Evolutionary conservation across 2,329 filamentous ascomycete genomes (phyloP), one percentile per base, ranked within the genome.

Genomic region (Xylaria multiplex): DNA sequence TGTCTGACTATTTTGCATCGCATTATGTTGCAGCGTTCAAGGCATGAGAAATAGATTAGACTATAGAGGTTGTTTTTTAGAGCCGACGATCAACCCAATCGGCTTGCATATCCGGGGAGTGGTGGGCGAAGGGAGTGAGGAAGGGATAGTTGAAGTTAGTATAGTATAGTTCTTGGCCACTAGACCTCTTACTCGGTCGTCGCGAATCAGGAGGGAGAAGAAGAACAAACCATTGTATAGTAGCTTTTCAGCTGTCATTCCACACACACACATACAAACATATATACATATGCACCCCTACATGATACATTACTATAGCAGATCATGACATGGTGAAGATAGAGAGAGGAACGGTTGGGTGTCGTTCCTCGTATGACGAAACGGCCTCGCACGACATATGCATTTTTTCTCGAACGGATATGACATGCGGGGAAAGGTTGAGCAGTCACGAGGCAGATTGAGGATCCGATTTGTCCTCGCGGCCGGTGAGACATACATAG

Each of bases 401-500:
- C 27, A 27, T 27, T 27, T 27, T 27, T 32, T 24, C n/a, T 54
- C 46, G 40, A n/a, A 19, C 30, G 46, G 40, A 32, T 49, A 42
- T 58, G 40, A 32, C 43, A 42, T 58, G 32, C 55, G 42, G 67
- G 8, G 58, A 60, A 45, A 53, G 3, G 14, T 13, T 27, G 27
- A 27, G 27, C 2, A 16, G 65, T 68, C 65, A 67, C 59, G 30
- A 64, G 62, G 67, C 62, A 64, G 59, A 66, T 57, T 56, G 19
- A 35, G 43, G 5, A 5, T 54, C 48, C 22, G 24, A 53, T 46
- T 53, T 56, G 16, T 49, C 45, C 42, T 58, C 43, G 13, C 14
- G 19, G 19, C 9, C 1, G 30, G 66, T 70, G 66, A 70, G 69
- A 70, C 69, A 70, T 66, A 59, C 57, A 57, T 27, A 27, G 5